These are phyloP conservation scores for Metarhizium rileyi DNA, from an alignment of 2,329 filamentous ascomycete genomes.

Conservation along the genomic window DNA sequence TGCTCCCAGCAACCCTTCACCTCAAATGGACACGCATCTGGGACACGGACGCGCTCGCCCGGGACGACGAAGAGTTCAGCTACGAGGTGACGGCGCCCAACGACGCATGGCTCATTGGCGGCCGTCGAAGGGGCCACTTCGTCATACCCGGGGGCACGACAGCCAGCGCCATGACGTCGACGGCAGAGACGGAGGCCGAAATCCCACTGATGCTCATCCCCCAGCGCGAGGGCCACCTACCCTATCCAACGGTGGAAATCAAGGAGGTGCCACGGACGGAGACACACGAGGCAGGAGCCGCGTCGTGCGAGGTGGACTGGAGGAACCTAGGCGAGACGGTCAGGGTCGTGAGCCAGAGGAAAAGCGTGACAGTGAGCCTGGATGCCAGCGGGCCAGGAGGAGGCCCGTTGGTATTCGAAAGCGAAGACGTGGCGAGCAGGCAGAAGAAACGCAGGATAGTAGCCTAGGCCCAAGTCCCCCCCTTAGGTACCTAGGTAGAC, in stretches of 20 bases:
- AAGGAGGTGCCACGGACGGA: slow-evolving; percentile 41
- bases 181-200: slow-evolving; percentile 41
- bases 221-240: slow-evolving; percentile 65
- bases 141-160: slow-evolving; percentile 37
- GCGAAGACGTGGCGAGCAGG: slow-evolving; percentile 31
- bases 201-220: slow-evolving; percentile 72
- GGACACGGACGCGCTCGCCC: slow-evolving; percentile 37
- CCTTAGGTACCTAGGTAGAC: too few species aligned
- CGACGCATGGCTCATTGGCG: slow-evolving; percentile 79
- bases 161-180: slow-evolving; percentile 32
- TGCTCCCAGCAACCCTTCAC: slow-evolving; percentile 52
- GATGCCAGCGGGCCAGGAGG: slow-evolving; percentile 57
- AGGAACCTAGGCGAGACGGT: slow-evolving; percentile 69
- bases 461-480: slow-evolving; percentile 17
- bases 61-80: slow-evolving; percentile 59
- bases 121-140: slow-evolving; percentile 71
- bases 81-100: slow-evolving; percentile 69
- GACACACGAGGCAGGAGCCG: slow-evolving; percentile 11
- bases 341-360: slow-evolving; percentile 61
- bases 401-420: slow-evolving; percentile 57
- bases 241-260: slow-evolving; percentile 72
- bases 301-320: slow-evolving; percentile 67
- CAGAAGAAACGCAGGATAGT: slow-evolving; percentile 28
- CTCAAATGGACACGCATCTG: slow-evolving; percentile 54
- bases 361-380: slow-evolving; percentile 62